Conservation (phyloP, 2,329 filamentous ascomycete species). For the Venturiaceae sp. region DNA sequence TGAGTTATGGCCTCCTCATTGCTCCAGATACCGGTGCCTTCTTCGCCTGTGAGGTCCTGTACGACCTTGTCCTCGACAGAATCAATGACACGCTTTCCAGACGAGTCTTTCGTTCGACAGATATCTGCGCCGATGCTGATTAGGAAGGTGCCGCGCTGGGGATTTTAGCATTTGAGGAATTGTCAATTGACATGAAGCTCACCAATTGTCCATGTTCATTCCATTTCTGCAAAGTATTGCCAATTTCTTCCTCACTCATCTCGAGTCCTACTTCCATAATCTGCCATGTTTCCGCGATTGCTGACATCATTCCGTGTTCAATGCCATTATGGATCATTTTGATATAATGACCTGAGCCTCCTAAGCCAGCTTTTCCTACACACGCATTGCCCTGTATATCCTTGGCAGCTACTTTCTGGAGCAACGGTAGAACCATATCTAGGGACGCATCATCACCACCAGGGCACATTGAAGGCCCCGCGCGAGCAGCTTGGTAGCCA, state of each 20-base stretch:
- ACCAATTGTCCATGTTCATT: conserved; percentile 47
- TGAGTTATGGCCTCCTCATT: conserved; percentile 50
- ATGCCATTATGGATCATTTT: conserved; percentile 73
- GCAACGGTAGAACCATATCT: conserved; percentile 49
- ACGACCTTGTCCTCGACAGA: conserved; percentile 61
- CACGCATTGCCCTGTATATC: conserved; percentile 50
- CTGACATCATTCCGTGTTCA: conserved; percentile 61
- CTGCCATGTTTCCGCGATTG: conserved; percentile 55
- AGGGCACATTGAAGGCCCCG: conserved; percentile 58
- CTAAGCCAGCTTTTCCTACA: conserved; percentile 49
- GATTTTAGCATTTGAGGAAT: not conserved
- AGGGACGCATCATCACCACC: conserved; percentile 50
- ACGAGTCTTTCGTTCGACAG: conserved; percentile 40
- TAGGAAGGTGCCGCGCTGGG: conserved; percentile 46
- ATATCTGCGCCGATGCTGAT: conserved; percentile 55
- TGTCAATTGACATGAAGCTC: conserved; percentile 9
- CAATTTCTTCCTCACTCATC: conserved; percentile 51
- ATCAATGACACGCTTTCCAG: conserved; percentile 42
- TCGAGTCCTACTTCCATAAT: conserved; percentile 50
- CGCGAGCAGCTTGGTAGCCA: conserved; percentile 57
- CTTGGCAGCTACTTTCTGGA: conserved; percentile 53
- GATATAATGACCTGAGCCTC: conserved; percentile 59
- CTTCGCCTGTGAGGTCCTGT: conserved; percentile 55
- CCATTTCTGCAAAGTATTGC: conserved; percentile 50
- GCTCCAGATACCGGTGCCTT: conserved; percentile 59